A percentile compares a stretch with the other conserved stretches of the same genome.
These are phyloP conservation scores for Venturia carpophila DNA, from an alignment of 2,329 filamentous ascomycete genomes.

Conservation along the genomic window DNA sequence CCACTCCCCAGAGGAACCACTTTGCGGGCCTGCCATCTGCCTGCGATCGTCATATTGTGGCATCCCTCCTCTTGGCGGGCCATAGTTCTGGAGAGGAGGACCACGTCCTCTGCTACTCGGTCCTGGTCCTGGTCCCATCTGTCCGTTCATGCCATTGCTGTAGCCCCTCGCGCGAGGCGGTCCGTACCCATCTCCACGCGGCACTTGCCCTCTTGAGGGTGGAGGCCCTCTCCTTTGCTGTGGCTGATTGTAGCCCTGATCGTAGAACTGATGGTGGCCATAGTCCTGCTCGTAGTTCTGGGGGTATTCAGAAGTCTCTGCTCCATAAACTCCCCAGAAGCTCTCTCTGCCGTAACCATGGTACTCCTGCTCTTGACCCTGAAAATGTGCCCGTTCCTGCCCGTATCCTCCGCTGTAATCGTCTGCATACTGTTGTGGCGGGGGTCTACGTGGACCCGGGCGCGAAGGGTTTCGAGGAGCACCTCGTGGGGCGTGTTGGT, in stretches of 20 bases:
- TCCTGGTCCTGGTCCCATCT: not conserved
- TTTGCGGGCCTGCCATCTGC: not conserved
- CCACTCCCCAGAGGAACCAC: conserved; percentile 5
- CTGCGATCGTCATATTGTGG: conserved; percentile 5
- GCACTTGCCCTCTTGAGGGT: conserved; percentile 9
- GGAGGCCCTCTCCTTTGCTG: not conserved
- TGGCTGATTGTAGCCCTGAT: not conserved
- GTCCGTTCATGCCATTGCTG: conserved; percentile 11
- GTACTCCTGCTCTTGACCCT: conserved; percentile 12
- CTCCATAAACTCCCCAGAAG: conserved; percentile 16
- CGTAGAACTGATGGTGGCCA: not conserved
- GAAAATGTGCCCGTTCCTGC: not conserved
- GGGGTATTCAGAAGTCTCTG: not conserved
- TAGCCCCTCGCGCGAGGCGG: not conserved
- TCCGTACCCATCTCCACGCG: conserved; percentile 15
- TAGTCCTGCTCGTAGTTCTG: conserved; percentile 16
- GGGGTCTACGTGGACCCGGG: conserved; percentile 2
- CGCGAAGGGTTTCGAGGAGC: conserved; percentile 22
- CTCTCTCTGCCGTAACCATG: conserved; percentile 12
- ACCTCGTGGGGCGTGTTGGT: conserved; percentile 19
- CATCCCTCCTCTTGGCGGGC: conserved; percentile 9
- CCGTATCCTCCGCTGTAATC: not conserved
- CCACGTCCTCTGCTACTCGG: conserved; percentile 1
- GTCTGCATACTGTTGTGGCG: not conserved
- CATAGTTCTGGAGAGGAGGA: conserved; percentile 8